Evolutionary conservation across 345 rosid genomes (phyloP).

Genomic region (Raphanus sativus): DNA sequence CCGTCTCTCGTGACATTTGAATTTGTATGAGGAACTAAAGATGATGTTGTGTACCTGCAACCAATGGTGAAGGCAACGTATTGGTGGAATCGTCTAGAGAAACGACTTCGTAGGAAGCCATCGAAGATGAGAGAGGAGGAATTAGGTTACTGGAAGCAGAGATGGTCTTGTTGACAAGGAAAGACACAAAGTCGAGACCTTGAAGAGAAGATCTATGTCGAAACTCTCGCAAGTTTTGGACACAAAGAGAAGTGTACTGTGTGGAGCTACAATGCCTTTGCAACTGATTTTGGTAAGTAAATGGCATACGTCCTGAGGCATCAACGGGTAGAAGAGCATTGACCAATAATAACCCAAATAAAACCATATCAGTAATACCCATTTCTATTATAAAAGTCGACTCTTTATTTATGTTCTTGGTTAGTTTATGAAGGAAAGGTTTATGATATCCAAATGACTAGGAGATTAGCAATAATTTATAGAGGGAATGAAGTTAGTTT

Average conservation of each 20-base stretch:
- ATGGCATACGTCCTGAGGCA: slow-evolving; percentile 26
- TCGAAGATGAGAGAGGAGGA: slow-evolving; percentile 25
- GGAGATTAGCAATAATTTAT: slow-evolving; percentile 20
- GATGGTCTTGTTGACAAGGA: slow-evolving; percentile 63
- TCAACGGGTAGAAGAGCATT: slow-evolving; percentile 20
- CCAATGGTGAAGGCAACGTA: slow-evolving; percentile 27
- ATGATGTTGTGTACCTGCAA: slow-evolving; percentile 43
- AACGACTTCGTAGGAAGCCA: slow-evolving; percentile 32
- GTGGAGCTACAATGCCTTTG: slow-evolving; percentile 51
- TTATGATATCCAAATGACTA: slow-evolving; percentile 11
- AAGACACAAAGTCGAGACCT: slow-evolving; percentile 42
- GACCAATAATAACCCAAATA: slow-evolving; percentile 16
- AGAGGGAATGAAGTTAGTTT: slow-evolving; percentile 8
- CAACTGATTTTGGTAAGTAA: slow-evolving; percentile 36
- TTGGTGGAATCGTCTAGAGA: slow-evolving; percentile 38
- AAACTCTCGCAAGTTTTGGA: slow-evolving; percentile 42
- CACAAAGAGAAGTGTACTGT: slow-evolving; percentile 63
- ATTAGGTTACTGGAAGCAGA: slow-evolving; percentile 43
- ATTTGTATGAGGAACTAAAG: neutral
- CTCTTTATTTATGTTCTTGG: neutral
- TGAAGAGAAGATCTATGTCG: slow-evolving; percentile 8
- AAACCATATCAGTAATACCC: slow-evolving; percentile 5
- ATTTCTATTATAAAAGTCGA: neutral
- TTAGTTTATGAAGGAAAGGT: slow-evolving; percentile 5
- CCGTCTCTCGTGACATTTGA: neutral